Base-by-base conservation (phyloP, 2,329 filamentous ascomycete species). In the Sphaerulina musiva region DNA sequence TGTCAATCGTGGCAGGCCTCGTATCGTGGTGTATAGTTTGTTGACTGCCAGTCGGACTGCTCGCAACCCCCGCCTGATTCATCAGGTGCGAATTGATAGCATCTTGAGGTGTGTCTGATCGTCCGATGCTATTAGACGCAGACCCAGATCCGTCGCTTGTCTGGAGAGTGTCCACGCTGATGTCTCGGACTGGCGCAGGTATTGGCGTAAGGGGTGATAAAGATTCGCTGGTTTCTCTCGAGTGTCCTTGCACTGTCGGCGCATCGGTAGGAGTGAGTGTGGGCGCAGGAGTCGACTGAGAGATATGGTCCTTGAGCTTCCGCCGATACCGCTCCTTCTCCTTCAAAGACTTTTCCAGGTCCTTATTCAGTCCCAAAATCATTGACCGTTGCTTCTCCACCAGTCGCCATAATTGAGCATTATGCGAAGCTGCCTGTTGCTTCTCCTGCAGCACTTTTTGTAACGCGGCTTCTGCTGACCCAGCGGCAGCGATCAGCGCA, bases 361-460 rank as follows among this genome's bases (percentile, higher is more conserved):
- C 93, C 70, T 93, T 95, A 68, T 97, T 96, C 59, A 98, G 78
- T 6, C 91, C 92, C 17, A 95, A 73, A 51, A 98, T 90, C 84
- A 98, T 91, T 12, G 89, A 84, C 58, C 92, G 81, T 71, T 98
- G 93, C 74, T 98, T 97, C 70, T 97, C 92, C 47, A 98, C 90
- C 45, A 98, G 75, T 48, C 90, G 85, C 93, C 93, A 98, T 65
- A 98, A 74, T 69, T 98, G 92, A 14, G 85, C 78, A 68, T 97
- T 97, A 68, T 97, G 93, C 62, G 89, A 86, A 4, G 88, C 82
- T 51, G 90, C 87, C 46, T 89, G 87, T 59, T 92, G 84, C 70
- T 96, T 97, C 68, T 98, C 93, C 68, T 88, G 95, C 59, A 96
- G 74, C 47, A 98, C 75, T 65, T 93, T 89, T 62, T 89, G 82